These are phyloP conservation scores for Tolypocladium sp. DNA, from an alignment of 2,329 filamentous ascomycete species.

Conservation along the genomic window DNA sequence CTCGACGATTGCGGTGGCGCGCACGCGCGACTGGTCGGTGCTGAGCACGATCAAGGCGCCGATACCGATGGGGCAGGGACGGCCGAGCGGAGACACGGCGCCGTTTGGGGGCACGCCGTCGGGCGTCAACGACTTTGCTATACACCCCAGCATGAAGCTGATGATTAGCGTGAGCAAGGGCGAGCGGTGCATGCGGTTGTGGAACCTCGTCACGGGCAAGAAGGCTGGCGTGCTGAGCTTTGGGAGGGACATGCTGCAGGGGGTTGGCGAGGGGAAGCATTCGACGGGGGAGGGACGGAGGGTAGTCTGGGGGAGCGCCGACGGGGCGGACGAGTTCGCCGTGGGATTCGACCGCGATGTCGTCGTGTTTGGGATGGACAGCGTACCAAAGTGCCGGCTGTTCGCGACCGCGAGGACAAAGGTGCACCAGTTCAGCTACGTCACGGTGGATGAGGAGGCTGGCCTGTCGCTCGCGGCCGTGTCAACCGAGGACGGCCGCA, in stretches of 20 bases:
- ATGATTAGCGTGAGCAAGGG: slow-evolving; percentile 90
- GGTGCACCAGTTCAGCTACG: slow-evolving; percentile 72
- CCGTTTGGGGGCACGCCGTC: slow-evolving; percentile 69
- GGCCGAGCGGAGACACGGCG: slow-evolving; percentile 85
- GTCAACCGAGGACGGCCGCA: slow-evolving; percentile 82
- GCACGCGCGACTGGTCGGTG: slow-evolving; percentile 82
- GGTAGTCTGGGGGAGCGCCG: slow-evolving; percentile 69
- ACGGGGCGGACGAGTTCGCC: slow-evolving; percentile 71
- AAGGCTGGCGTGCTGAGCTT: slow-evolving; percentile 92
- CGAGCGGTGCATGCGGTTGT: slow-evolving; percentile 84
- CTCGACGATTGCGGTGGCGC: slow-evolving; percentile 79
- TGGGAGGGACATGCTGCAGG: slow-evolving; percentile 58
- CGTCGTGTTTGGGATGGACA: slow-evolving; percentile 82
- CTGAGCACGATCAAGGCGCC: slow-evolving; percentile 85
- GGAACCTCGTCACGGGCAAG: slow-evolving; percentile 94
- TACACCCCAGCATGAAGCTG: slow-evolving; percentile 92
- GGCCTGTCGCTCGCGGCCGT: slow-evolving; percentile 53
- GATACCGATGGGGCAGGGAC: slow-evolving; percentile 66
- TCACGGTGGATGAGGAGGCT: slow-evolving; percentile 39
- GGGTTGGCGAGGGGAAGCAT: slow-evolving; percentile 68
- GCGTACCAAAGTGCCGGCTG: slow-evolving; percentile 66
- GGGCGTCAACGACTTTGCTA: slow-evolving; percentile 91
- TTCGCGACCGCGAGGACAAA: slow-evolving; percentile 63
- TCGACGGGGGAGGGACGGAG: slow-evolving; percentile 73
- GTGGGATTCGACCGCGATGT: slow-evolving; percentile 82